Conservation (phyloP, 2,329 filamentous ascomycete genomes). For the Botrytis byssoidea region DNA sequence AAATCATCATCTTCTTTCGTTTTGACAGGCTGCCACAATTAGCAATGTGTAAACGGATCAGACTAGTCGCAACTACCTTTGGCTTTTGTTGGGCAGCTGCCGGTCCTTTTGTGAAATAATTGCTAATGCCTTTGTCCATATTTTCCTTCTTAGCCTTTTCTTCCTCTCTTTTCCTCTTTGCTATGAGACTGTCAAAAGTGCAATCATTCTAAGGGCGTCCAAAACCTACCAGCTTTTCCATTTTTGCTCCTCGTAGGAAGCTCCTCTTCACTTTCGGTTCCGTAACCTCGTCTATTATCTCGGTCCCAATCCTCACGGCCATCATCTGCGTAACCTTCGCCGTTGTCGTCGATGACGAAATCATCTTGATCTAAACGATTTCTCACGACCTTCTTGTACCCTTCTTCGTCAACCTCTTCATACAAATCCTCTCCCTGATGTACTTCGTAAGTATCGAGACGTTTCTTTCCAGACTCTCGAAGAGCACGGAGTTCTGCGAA, state of each 20-base stretch:
- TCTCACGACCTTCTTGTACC: conserved; percentile 94
- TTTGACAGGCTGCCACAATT: conserved; percentile 58
- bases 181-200: conserved; percentile 44
- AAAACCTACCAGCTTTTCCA: conserved; percentile 43
- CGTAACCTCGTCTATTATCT: conserved; percentile 53
- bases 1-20: conserved; percentile 90
- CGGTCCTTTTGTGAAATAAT: conserved; percentile 84
- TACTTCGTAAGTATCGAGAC: conserved; percentile 81
- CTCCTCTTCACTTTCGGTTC: conserved; percentile 76
- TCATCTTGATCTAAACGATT: conserved; percentile 89
- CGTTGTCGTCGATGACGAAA: conserved; percentile 98
- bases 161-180: conserved; percentile 84
- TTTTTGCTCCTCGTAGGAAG: conserved; percentile 49
- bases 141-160: conserved; percentile 82
- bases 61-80: conserved; percentile 58
- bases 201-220: not conserved
- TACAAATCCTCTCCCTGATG: conserved; percentile 83
- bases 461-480: conserved; percentile 86
- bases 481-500: conserved; percentile 80
- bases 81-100: conserved; percentile 67
- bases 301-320: conserved; percentile 88
- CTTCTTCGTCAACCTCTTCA: conserved; percentile 94
- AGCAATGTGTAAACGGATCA: conserved; percentile 31
- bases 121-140: conserved; percentile 87
- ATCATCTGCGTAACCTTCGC: conserved; percentile 94